These are phyloP conservation scores for Eustoma russellianum DNA, from an alignment of 257 asterid species.

Conservation along the genomic window DNA sequence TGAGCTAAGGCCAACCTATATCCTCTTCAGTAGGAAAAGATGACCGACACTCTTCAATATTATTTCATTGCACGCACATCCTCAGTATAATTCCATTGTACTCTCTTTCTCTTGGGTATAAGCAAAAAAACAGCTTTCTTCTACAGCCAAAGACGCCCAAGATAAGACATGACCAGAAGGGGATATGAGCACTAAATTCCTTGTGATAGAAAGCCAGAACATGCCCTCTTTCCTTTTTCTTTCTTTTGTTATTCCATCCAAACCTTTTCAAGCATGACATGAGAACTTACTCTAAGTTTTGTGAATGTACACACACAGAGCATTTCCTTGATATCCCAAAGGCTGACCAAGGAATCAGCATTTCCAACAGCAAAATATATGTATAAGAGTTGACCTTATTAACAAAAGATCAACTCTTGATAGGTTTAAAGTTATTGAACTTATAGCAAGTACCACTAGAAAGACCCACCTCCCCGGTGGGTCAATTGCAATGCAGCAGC, in stretches of 20 bases:
- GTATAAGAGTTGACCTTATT: constrained; percentile 6
- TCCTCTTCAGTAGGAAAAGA: too few species aligned
- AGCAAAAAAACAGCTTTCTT: too few species aligned
- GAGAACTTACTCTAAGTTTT: constrained; percentile 75
- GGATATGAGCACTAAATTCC: background rate
- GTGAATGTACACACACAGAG: constrained; percentile 88
- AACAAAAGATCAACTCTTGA: constrained; percentile 1
- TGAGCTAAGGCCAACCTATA: too few species aligned
- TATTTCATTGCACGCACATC: too few species aligned
- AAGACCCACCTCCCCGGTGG: constrained; percentile 73
- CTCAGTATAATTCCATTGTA: too few species aligned
- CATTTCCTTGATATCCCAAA: constrained; percentile 96
- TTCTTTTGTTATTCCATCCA: background rate
- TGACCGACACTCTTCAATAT: too few species aligned
- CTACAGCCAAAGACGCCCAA: too few species aligned
- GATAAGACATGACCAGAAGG: too few species aligned
- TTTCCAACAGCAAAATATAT: constrained; percentile 98
- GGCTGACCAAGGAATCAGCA: constrained; percentile 95
- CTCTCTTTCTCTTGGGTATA: too few species aligned
- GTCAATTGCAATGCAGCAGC: constrained; percentile 96
- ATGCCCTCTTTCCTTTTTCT: background rate
- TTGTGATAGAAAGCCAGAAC: background rate
- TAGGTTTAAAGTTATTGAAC: background rate
- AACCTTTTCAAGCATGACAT: background rate
- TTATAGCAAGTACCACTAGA: background rate